Evolutionary conservation across 345 rosid genomes (phyloP).

Genomic region (Cochlearia excelsa): DNA sequence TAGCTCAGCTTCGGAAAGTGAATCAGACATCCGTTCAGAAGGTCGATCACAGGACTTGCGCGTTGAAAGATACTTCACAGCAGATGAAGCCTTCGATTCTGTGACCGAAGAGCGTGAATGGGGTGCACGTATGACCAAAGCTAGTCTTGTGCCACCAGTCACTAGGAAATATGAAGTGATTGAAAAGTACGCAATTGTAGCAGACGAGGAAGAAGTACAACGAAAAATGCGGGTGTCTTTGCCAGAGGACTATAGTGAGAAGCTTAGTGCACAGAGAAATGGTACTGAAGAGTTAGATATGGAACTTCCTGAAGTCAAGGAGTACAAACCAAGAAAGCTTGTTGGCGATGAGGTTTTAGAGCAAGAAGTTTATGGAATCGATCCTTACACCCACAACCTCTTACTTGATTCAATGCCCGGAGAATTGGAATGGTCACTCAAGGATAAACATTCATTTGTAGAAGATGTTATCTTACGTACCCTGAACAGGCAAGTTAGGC

Average conservation of each 20-base stretch:
- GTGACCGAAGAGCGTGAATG: constrained; percentile 91
- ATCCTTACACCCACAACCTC: constrained; percentile 95
- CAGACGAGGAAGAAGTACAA: constrained; percentile 86
- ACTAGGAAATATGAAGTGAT: constrained; percentile 96
- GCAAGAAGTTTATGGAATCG: constrained; percentile 99
- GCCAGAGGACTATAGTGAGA: constrained; percentile 96
- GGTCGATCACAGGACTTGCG: constrained; percentile 56
- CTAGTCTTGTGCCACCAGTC: constrained; percentile 96
- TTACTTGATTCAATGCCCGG: constrained; percentile 98
- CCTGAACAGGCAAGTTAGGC: constrained; percentile 80
- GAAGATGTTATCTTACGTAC: constrained; percentile 84
- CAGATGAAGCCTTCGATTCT: constrained; percentile 59
- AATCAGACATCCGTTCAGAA: constrained; percentile 64
- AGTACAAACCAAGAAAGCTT: constrained; percentile 84
- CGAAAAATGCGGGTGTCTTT: constrained; percentile 86
- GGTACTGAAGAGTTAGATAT: constrained; percentile 92
- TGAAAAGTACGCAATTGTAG: constrained; percentile 71
- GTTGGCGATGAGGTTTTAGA: constrained; percentile 90
- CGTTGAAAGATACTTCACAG: constrained; percentile 52
- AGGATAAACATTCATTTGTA: constrained; percentile 74
- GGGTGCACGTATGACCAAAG: constrained; percentile 99
- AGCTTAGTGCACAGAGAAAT: constrained; percentile 81
- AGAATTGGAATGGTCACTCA: constrained; percentile 73
- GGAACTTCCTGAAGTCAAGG: constrained; percentile 99
- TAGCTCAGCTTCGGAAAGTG: constrained; percentile 87